Conservation (phyloP, 2,329 filamentous ascomycete genomes). For the Geosmithia morbida region DNA sequence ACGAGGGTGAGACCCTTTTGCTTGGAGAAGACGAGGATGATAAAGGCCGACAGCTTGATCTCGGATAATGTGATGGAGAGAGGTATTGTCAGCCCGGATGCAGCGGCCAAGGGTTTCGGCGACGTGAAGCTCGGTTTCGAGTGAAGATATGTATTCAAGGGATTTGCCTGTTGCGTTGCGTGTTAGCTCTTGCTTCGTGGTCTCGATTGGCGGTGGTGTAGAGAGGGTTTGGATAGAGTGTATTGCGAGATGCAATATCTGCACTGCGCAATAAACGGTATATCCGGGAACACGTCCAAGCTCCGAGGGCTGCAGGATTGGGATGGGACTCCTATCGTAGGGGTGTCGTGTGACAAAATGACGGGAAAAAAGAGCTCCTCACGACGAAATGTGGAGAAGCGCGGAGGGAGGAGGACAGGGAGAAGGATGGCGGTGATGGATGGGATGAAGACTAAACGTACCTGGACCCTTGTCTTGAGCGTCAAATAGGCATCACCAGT, state of each 20-base stretch:
- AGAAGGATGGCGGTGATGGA: too few relatives aligned
- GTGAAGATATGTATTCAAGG: constrained; percentile 85
- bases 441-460: constrained; percentile 25
- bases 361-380: not conserved
- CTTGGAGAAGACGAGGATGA: constrained; percentile 93
- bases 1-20: constrained; percentile 95
- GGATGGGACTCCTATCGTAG: too few relatives aligned
- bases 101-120: constrained; percentile 79
- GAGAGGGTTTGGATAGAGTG: not conserved
- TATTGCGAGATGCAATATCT: too few relatives aligned
- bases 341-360: not conserved
- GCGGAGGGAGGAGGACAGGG: not conserved
- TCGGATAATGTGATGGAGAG: constrained; percentile 92
- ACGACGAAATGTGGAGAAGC: not conserved
- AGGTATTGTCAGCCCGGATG: constrained; percentile 90
- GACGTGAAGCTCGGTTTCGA: constrained; percentile 89
- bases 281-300: not conserved
- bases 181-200: not conserved
- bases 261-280: not conserved
- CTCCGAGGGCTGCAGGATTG: too few relatives aligned
- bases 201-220: not conserved
- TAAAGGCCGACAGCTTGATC: constrained; percentile 90
- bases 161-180: constrained; percentile 64
- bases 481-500: constrained; percentile 91
- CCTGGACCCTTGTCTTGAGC: constrained; percentile 87